Evolutionary conservation across 2,329 filamentous ascomycete genomes (phyloP), one percentile per base, ranked within the genome.

Genomic region (Fusarium humuli): DNA sequence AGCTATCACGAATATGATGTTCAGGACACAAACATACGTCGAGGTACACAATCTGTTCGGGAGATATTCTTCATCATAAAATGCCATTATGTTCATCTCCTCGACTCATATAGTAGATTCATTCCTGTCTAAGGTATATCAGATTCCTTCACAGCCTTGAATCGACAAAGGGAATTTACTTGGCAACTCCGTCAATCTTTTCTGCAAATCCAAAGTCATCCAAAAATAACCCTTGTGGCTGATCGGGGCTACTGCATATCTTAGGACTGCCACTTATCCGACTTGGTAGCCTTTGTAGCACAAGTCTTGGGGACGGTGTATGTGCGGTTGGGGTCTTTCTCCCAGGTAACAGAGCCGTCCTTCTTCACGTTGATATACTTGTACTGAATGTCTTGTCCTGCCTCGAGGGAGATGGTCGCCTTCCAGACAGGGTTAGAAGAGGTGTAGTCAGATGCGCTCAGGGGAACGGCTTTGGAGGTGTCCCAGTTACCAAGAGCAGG

Each of bases 301-400:
- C 79, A 80, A 2, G 76, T 70, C 67, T 70, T 72, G 45, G 77
- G 77, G 16, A 79, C 78, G 12, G 73, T 76, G 60, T 78, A 79
- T 4, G 66, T 73, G 46, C 82, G 83, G 75, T 88, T 85, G 1
- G 85, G 83, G 52, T 91, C 90, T 50, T 80, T 82, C 81, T 94
- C 91, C 91, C 91, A 93, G 4, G 79, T 83, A 11, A 91, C 79
- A 0, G 80, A 81, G 1, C 89, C 87, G 71, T 86, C 84, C 2
- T 78, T 74, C 61, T 83, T 82, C 44, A 90, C 84, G 52, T 87
- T 86, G 72, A 93, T 86, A 75, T 88, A 94, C 81, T 93, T 93
- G 78, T 92, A 93, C 80, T 88, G 74, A 45, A 93, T 81, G 5
- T 78, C 79, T 49, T 83, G 82, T 4, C 90, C 90, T 0, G 87